Conservation (phyloP, 202 grass and related monocot genomes). For the Zoysia matrella region DNA sequence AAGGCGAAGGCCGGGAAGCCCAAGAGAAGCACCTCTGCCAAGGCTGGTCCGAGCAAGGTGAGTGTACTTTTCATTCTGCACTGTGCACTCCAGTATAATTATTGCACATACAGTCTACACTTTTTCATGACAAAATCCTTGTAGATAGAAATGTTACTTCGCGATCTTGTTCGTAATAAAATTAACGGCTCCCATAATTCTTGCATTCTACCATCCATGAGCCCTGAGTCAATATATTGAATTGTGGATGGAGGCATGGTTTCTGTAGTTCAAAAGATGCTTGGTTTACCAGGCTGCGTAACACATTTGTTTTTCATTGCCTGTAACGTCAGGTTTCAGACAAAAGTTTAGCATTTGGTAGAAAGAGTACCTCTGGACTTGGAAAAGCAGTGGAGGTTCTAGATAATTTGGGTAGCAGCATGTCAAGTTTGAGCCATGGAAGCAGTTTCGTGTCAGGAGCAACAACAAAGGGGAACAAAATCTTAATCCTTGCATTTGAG, state of each 20-base stretch:
- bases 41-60: constrained; percentile 55
- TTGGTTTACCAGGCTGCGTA: not conserved
- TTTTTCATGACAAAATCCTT: constrained; percentile 11
- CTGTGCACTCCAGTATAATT: constrained; percentile 1
- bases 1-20: constrained; percentile 41
- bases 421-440: constrained; percentile 72
- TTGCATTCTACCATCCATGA: not conserved
- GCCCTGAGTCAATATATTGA: not conserved
- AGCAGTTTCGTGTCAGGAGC: constrained; percentile 54
- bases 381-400: constrained; percentile 85
- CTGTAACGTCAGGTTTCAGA: constrained; percentile 55
- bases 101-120: not conserved
- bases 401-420: constrained; percentile 77
- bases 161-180: constrained; percentile 1
- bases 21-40: constrained; percentile 42
- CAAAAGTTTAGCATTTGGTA: constrained; percentile 59
- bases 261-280: constrained; percentile 2
- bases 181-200: not conserved
- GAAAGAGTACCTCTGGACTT: constrained; percentile 71
- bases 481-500: constrained; percentile 91
- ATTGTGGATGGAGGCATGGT: not conserved
- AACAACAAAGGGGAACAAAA: constrained; percentile 57
- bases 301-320: constrained; percentile 14
- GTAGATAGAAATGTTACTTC: not conserved
- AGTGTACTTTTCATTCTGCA: constrained; percentile 23